phyloP scores from a whole-genome alignment of 1,139 yeast species.

The Pneumocystis canis region DNA sequence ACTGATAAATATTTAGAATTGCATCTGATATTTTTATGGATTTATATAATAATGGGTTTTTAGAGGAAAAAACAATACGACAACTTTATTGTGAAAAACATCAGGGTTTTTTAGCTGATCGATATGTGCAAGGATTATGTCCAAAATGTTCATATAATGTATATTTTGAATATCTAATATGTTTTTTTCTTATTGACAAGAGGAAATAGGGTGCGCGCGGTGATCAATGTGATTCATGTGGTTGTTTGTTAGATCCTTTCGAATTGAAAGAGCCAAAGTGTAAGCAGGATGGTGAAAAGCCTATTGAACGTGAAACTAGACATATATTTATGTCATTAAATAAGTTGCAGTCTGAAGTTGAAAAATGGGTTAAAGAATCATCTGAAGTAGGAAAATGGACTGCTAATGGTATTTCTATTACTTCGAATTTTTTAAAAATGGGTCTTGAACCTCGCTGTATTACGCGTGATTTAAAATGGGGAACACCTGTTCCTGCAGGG shows the following conservation, averaged over 20 bases:
- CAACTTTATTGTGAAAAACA: slow-evolving; percentile 87
- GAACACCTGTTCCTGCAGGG: slow-evolving; percentile 88
- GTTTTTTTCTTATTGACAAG: neutral
- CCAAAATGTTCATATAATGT: slow-evolving; percentile 77
- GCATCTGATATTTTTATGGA: slow-evolving; percentile 84
- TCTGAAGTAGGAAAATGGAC: slow-evolving; percentile 77
- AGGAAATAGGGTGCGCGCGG: slow-evolving; percentile 68
- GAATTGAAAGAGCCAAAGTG: slow-evolving; percentile 90
- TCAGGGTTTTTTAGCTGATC: slow-evolving; percentile 82
- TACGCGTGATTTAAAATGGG: slow-evolving; percentile 95
- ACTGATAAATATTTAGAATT: slow-evolving; percentile 28
- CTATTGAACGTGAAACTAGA: slow-evolving; percentile 65
- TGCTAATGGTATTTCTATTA: slow-evolving; percentile 71
- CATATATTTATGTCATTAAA: slow-evolving; percentile 75
- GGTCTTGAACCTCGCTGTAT: slow-evolving; percentile 91
- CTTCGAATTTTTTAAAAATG: slow-evolving; percentile 83
- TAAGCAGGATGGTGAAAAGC: slow-evolving; percentile 73
- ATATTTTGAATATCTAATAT: neutral
- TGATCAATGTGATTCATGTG: slow-evolving; percentile 98
- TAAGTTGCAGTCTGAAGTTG: slow-evolving; percentile 61
- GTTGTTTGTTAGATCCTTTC: slow-evolving; percentile 72
- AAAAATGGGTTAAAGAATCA: slow-evolving; percentile 56
- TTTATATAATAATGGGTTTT: slow-evolving; percentile 53
- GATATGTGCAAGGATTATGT: slow-evolving; percentile 95
- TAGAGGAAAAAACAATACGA: slow-evolving; percentile 76